Evolutionary conservation across 495 filamentous ascomycete species (phyloP), one percentile per base, ranked within the genome.

Genomic region (Terfezia boudieri): DNA sequence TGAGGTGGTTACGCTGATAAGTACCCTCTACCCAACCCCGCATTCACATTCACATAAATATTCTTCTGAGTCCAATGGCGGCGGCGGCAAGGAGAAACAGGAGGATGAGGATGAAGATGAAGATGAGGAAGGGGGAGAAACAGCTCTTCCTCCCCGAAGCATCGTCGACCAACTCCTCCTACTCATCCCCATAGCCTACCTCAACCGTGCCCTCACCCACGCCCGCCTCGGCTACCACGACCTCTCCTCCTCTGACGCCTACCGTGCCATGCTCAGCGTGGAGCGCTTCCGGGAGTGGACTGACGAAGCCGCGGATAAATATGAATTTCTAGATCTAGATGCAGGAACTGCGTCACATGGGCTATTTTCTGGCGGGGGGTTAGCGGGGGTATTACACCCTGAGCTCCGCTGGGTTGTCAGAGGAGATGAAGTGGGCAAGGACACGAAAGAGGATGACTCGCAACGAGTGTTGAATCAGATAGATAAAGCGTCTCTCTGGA

Each of bases 241-340:
- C 66, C 74, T 98, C 14, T 85, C 85, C 4, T 82, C 82, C 26
- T 86, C 85, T 43, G 90, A 94, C 67, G 84, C 86, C 2, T 96
- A 98, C 66, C 80, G 83, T 46, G 85, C 87, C 2, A 74, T 98
- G 2, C 76, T 94, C 10, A 70, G 96, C 46, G 71, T 80, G 17
- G 90, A 98, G 60, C 86, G 89, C 53, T 74, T 87, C 23, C 64
- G 73, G 54, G 81, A 90, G 54, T 77, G 81, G 57, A 64, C 69
- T 8, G 69, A 56, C 7, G 67, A 23, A 14, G 55, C 14, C 4
- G 55, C 14, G 17, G 16, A 20, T 14, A 41, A 62, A 50, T 32
- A 32, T 7, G 7, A 32, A 32, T 32, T 32, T 32, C 26, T 32
- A 1, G 26, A 32, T 32, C 26, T 32, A 32, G 26, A 32, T 2